Percentiles rank a stretch among this genome's conserved stretches.
Conservation (phyloP, 768 basidiomycete species). For the Guyanaporus albipodus region DNA sequence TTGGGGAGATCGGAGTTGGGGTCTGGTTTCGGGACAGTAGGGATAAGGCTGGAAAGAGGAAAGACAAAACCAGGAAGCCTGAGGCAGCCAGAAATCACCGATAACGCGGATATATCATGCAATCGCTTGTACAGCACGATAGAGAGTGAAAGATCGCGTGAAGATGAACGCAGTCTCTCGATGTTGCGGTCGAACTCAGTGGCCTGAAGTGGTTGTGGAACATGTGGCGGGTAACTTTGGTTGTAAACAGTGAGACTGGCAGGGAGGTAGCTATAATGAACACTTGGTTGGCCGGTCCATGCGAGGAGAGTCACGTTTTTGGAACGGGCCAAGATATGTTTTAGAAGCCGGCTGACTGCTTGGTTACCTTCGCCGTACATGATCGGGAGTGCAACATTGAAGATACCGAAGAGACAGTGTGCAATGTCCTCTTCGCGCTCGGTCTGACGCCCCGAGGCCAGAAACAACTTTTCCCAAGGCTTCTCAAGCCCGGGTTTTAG, state of each 20-base stretch:
- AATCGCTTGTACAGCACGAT: background rate
- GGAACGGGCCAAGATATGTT: slow-evolving; percentile 1
- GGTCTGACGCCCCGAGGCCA: too few relatives aligned
- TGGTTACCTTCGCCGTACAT: slow-evolving; percentile 1
- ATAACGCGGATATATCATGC: background rate
- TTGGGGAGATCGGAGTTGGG: background rate
- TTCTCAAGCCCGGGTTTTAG: too few relatives aligned
- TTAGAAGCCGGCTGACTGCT: background rate
- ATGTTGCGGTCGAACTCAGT: background rate
- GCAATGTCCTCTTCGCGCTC: slow-evolving; percentile 2
- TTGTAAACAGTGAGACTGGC: slow-evolving; percentile 1
- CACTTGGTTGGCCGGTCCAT: background rate
- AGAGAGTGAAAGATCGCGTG: background rate
- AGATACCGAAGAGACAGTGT: slow-evolving; percentile 1
- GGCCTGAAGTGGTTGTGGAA: background rate
- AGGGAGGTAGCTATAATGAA: slow-evolving; percentile 4
- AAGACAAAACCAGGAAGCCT: slow-evolving; percentile 3
- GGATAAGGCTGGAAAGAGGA: background rate
- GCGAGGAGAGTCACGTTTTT: background rate
- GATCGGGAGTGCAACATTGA: background rate
- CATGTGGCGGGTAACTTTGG: background rate
- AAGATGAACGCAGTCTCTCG: background rate
- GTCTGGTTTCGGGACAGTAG: background rate
- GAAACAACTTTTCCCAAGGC: too few relatives aligned
- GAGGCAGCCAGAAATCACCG: background rate